These are phyloP conservation scores for Fusarium chaquense DNA, from an alignment of 2,329 filamentous ascomycete genomes.

Conservation along the genomic window DNA sequence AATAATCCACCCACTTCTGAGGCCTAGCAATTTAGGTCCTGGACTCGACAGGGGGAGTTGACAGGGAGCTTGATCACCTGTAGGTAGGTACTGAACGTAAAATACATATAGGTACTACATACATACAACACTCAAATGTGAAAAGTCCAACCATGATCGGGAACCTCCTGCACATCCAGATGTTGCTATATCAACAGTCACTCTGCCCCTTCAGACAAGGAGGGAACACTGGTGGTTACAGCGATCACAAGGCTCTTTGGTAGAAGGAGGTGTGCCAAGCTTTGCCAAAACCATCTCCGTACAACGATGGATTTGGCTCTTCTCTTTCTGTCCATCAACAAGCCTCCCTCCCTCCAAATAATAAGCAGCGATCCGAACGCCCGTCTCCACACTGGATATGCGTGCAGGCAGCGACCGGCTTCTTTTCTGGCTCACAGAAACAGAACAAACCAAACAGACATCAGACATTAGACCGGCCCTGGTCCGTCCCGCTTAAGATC, in stretches of 20 bases:
- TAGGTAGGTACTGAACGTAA: not conserved
- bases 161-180: too few relatives aligned
- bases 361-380: slow-evolving; percentile 11
- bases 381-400: slow-evolving; percentile 12
- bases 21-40: slow-evolving; percentile 17
- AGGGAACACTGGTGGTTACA: not conserved
- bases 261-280: not conserved
- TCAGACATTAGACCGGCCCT: slow-evolving; percentile 7
- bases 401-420: not conserved
- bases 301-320: not conserved
- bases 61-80: slow-evolving; percentile 23
- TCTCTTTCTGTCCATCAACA: not conserved
- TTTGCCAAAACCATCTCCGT: not conserved
- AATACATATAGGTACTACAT: not conserved
- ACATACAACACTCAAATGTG: not conserved
- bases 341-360: slow-evolving; percentile 1
- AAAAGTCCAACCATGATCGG: slow-evolving; percentile 2
- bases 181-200: not conserved
- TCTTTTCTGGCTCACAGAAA: slow-evolving; percentile 18
- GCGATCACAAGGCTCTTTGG: not conserved
- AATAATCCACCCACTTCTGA: slow-evolving; percentile 20
- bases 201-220: not conserved
- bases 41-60: slow-evolving; percentile 23
- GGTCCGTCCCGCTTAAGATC: slow-evolving; percentile 17
- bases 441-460: slow-evolving; percentile 17